Evolutionary conservation across 805 yeast species (phyloP).

Genomic region (Ogataea populi-albae): DNA sequence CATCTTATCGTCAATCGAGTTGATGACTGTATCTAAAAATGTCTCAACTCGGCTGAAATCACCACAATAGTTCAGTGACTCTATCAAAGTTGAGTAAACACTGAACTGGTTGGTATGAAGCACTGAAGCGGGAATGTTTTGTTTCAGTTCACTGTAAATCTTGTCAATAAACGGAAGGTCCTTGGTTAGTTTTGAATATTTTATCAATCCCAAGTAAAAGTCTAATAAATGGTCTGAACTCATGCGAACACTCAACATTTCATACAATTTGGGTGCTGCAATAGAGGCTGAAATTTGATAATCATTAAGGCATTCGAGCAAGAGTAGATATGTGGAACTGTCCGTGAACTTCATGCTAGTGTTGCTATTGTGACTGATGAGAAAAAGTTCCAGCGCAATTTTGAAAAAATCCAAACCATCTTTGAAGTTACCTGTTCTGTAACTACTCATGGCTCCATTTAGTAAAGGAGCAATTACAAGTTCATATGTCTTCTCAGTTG

Average conservation of each 20-base stretch:
- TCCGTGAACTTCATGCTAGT: slow-evolving; percentile 17
- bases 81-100: slow-evolving; percentile 50
- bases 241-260: slow-evolving; percentile 15
- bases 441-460: slow-evolving; percentile 44
- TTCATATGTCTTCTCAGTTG: slow-evolving; percentile 53
- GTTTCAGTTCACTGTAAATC: slow-evolving; percentile 34
- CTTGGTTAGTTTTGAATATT: slow-evolving; percentile 38
- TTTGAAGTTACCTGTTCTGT: slow-evolving; percentile 32
- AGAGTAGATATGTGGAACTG: slow-evolving; percentile 16
- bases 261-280: slow-evolving; percentile 15
- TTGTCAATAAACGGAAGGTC: slow-evolving; percentile 38
- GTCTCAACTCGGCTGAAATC: slow-evolving; percentile 50
- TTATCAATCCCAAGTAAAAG: slow-evolving; percentile 39
- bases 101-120: slow-evolving; percentile 37
- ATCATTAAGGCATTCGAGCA: slow-evolving; percentile 26
- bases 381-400: slow-evolving; percentile 47
- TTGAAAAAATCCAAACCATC: slow-evolving; percentile 47
- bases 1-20: slow-evolving; percentile 17
- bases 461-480: slow-evolving; percentile 50
- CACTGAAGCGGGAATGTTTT: slow-evolving; percentile 4
- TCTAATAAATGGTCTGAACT: slow-evolving; percentile 9
- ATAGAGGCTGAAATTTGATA: slow-evolving; percentile 23
- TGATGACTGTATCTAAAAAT: slow-evolving; percentile 53
- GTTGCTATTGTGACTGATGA: slow-evolving; percentile 26
- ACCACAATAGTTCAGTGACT: slow-evolving; percentile 50